A percentile compares a stretch with the other conserved stretches of the same genome.
Evolutionary conservation across 2,329 filamentous ascomycete genomes (phyloP).

Genomic region (Fusarium chlamydosporum): DNA sequence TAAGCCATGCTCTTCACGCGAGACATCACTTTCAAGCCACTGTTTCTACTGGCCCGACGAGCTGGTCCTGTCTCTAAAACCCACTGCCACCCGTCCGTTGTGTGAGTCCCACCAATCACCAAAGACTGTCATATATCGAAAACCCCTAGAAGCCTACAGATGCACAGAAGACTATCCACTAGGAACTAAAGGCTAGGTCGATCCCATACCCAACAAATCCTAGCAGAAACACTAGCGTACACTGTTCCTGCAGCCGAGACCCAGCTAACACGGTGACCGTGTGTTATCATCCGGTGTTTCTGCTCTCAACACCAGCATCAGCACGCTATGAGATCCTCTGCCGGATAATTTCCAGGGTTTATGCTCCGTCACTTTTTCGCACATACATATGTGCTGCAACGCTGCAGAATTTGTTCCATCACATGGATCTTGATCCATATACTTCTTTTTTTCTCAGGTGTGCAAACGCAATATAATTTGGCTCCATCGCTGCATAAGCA

Average conservation of each 20-base stretch:
- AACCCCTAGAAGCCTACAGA: conserved; percentile 10
- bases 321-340: conserved; percentile 14
- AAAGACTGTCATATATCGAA: background rate
- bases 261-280: conserved; percentile 23
- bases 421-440: background rate
- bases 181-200: background rate
- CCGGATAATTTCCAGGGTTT: conserved; percentile 16
- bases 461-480: conserved; percentile 13
- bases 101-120: conserved; percentile 36
- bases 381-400: background rate
- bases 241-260: conserved; percentile 51
- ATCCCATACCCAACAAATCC: conserved; percentile 38
- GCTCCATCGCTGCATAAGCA: conserved; percentile 9
- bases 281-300: conserved; percentile 17
- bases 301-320: conserved; percentile 23
- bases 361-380: conserved; percentile 14
- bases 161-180: background rate
- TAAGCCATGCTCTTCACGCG: conserved; percentile 9
- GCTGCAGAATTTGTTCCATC: background rate
- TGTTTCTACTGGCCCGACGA: conserved; percentile 27
- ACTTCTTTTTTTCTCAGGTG: conserved; percentile 9
- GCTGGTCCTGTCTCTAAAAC: conserved; percentile 35
- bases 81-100: conserved; percentile 25
- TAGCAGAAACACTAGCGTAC: conserved; percentile 55
- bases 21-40: conserved; percentile 29